phyloP scores from a whole-genome alignment of 345 rosid genomes.

The Gossypium anomalum region DNA sequence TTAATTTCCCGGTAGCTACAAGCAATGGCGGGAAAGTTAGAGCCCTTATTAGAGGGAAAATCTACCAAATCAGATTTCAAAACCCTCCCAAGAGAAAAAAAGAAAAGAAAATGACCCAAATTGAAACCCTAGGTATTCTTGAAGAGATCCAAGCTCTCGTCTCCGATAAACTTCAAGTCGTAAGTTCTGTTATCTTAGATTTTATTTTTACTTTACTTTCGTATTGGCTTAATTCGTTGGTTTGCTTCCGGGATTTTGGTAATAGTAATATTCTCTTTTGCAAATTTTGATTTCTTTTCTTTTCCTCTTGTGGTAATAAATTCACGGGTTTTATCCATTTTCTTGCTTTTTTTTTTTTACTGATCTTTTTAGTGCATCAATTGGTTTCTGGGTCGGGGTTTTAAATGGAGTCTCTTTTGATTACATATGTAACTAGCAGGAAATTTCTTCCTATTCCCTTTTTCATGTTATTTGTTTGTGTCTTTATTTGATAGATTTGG shows the following conservation, averaged over 20 bases:
- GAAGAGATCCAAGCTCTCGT: constrained; percentile 70
- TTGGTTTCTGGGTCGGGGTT: constrained; percentile 7
- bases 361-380: constrained; percentile 2
- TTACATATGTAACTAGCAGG: neutral
- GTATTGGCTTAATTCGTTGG: neutral
- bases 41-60: constrained; percentile 22
- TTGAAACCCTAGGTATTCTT: constrained; percentile 67
- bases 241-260: neutral
- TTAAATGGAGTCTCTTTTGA: neutral
- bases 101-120: constrained; percentile 28
- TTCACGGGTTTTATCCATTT: neutral
- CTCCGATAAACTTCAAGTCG: constrained; percentile 80
- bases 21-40: constrained; percentile 45
- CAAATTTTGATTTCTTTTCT: neutral
- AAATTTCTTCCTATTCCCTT: neutral
- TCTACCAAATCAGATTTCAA: constrained; percentile 27
- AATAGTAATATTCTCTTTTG: neutral
- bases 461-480: neutral
- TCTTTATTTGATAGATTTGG: neutral
- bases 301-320: neutral
- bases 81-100: neutral
- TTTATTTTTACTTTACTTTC: neutral
- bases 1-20: neutral
- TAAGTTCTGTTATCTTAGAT: constrained; percentile 15
- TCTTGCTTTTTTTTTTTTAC: neutral